These are phyloP conservation scores for Penicillium nordicum DNA, from an alignment of 2,329 filamentous ascomycete species.

Conservation along the genomic window DNA sequence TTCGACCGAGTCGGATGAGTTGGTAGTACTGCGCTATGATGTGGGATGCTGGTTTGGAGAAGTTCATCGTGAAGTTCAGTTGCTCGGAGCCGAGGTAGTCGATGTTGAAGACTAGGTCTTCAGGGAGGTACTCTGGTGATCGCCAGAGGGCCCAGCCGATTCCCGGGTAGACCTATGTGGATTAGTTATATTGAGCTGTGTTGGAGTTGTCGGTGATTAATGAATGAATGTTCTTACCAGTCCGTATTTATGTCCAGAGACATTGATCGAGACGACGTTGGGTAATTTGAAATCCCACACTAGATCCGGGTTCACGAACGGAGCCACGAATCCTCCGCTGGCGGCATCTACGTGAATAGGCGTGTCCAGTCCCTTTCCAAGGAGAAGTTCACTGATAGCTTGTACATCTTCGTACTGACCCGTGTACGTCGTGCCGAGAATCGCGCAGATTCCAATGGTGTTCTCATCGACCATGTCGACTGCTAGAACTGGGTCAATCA, in stretches of 20 bases:
- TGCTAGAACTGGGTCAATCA: conserved; percentile 62
- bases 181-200: background rate
- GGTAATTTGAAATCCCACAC: conserved; percentile 29
- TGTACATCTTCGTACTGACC: conserved; percentile 71
- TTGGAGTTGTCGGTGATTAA: background rate
- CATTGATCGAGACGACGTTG: conserved; percentile 58
- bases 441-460: conserved; percentile 72
- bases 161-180: conserved; percentile 67
- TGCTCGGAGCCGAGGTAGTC: conserved; percentile 97
- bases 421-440: conserved; percentile 69
- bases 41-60: conserved; percentile 90
- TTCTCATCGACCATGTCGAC: conserved; percentile 69
- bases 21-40: conserved; percentile 98
- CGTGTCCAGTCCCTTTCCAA: conserved; percentile 42
- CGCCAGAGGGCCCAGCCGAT: conserved; percentile 95
- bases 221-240: conserved; percentile 39
- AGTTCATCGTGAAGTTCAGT: conserved; percentile 94
- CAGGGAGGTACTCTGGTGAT: conserved; percentile 73
- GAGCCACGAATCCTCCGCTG: conserved; percentile 44
- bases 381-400: conserved; percentile 62
- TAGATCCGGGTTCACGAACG: conserved; percentile 38
- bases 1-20: conserved; percentile 75
- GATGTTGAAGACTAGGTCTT: conserved; percentile 97
- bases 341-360: conserved; percentile 56
- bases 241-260: conserved; percentile 46